Evolutionary conservation across 257 asterid species (phyloP).

Genomic region (Cinchona pubescens): DNA sequence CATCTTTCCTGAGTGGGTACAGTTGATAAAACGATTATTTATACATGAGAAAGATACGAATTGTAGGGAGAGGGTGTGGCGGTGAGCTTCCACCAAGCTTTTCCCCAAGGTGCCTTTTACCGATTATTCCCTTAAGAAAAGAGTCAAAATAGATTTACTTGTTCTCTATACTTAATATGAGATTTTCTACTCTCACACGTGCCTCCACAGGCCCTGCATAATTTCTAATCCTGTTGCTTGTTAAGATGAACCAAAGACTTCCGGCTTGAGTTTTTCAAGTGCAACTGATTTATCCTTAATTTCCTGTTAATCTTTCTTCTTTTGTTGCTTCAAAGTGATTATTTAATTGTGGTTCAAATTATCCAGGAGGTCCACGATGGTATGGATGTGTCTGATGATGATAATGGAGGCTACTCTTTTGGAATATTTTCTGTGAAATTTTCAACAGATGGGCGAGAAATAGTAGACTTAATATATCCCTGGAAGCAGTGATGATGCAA

Average conservation of each 20-base stretch:
- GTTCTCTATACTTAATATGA: neutral
- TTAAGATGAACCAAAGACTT: neutral
- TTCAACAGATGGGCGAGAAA: conserved; percentile 81
- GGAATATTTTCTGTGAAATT: conserved; percentile 80
- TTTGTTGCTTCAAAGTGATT: neutral
- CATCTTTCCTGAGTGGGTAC: neutral
- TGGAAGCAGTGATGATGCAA: conserved; percentile 75
- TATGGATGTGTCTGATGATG: conserved; percentile 54
- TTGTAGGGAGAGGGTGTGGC: neutral
- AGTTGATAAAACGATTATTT: neutral
- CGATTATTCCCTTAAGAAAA: neutral
- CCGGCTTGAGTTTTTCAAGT: neutral
- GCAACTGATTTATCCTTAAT: neutral
- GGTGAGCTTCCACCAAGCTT: neutral
- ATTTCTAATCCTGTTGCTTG: neutral
- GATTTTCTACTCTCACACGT: neutral
- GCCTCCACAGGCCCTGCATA: neutral
- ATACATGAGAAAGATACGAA: neutral
- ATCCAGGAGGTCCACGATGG: conserved; percentile 82
- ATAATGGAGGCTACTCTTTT: conserved; percentile 53
- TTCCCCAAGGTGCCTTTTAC: neutral
- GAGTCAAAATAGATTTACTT: too few relatives aligned
- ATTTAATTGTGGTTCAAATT: conserved; percentile 7
- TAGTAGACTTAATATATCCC: too few relatives aligned
- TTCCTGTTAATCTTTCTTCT: neutral